Base-by-base conservation (phyloP, 1,139 yeast genomes). In the Chernovozyma sophiae-reginae region DNA sequence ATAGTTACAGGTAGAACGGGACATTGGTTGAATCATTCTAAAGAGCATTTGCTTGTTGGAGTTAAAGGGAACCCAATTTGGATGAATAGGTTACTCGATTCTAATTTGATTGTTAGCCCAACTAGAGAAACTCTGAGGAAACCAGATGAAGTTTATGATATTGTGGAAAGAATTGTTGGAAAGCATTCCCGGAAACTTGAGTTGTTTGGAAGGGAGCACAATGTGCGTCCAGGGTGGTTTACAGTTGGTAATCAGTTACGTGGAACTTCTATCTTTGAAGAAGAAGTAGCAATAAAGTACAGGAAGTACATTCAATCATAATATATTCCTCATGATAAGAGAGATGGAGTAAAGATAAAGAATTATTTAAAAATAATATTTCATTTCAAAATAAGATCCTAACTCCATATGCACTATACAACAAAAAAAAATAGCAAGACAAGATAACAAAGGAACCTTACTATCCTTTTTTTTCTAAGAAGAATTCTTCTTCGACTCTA, bases 1-100 rank as follows among this genome's bases (percentile, higher is more conserved):
- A 89, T 90, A 35, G 92, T 94, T 42, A 90, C 97, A 0, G 97
- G 97, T 1, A 66, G 97, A 44, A 90, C 97, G 0, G 97, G 97
- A 0, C 97, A 90, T 56, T 90, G 97, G 97, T 67, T 90, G 35
- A 90, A 90, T 54, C 97, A 90, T 58, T 86, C 96, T 1, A 90
- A 90, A 50, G 97, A 90, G 58, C 97, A 90, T 55, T 66, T 87
- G 32, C 61, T 90, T 11, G 86, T 90, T 20, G 97, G 96, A 0
- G 54, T 83, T 23, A 89, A 89, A 52, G 97, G 97, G 0, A 56
- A 74, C 32, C 92, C 95, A 0, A 49, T 56, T n/a, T 86, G 96
- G 95, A 53, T 86, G 19, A 74, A 75, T 43, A 65, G 68, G 35
- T 69, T 74, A 32, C 57, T 84, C 11, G 96, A 89, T 53, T 67